Percentiles rank a stretch among this genome's conserved stretches.
Evolutionary conservation across 1,284 basidiomycete genomes (phyloP).

Genomic region (Veloboletus limbatus): DNA sequence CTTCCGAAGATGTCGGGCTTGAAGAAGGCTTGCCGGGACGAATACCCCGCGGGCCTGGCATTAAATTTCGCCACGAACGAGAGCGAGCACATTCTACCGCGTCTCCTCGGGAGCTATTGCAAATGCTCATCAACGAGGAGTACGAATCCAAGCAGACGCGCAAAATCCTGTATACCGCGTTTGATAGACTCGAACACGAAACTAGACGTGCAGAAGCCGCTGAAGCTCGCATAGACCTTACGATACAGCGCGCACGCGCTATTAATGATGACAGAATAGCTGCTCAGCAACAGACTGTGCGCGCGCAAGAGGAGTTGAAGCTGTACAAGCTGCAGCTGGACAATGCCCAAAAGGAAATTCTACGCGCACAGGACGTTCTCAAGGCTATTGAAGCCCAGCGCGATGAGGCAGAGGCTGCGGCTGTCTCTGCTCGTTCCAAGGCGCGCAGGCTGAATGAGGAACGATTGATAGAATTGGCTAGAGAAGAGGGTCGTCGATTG

Average conservation of each 20-base stretch:
- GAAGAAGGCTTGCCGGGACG: constrained; percentile 7
- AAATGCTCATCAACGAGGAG: constrained; percentile 52
- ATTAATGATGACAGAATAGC: constrained; percentile 50
- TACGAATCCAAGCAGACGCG: constrained; percentile 53
- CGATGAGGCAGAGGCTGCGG: constrained; percentile 49
- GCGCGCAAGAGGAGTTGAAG: constrained; percentile 51
- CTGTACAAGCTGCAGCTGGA: constrained; percentile 63
- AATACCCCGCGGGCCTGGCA: constrained; percentile 26
- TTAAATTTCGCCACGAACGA: constrained; percentile 33
- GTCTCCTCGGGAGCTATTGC: constrained; percentile 45
- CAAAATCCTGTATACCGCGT: constrained; percentile 48
- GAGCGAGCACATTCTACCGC: constrained; percentile 34
- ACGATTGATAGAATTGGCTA: constrained; percentile 44
- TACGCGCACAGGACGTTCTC: constrained; percentile 44
- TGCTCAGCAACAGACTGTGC: constrained; percentile 51
- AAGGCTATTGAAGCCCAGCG: constrained; percentile 44
- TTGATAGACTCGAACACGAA: constrained; percentile 53
- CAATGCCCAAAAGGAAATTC: constrained; percentile 59
- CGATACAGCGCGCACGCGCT: constrained; percentile 47
- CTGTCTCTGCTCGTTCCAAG: constrained; percentile 42
- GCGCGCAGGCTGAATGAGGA: constrained; percentile 49
- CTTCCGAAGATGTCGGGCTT: constrained; percentile 12
- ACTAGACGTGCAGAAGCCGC: constrained; percentile 50
- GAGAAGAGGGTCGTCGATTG: constrained; percentile 51
- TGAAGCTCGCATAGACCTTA: constrained; percentile 49